Conservation (phyloP, 306 rosid species). For the Casuarina cunninghamiana region DNA sequence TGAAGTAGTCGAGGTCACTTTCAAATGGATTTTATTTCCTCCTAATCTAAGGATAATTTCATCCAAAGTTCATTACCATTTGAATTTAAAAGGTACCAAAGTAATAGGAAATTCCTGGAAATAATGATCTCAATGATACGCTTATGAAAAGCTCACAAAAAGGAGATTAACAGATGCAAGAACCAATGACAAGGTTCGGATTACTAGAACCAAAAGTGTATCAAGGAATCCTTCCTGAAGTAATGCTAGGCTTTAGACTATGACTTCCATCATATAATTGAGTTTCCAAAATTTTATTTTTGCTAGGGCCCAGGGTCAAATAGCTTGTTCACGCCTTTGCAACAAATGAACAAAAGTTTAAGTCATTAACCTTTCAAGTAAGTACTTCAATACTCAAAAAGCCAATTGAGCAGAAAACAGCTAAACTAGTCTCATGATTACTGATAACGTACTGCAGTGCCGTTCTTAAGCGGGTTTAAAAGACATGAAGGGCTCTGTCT, state of each 20-base stretch:
- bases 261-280: neutral
- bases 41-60: neutral
- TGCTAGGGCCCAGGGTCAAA: neutral
- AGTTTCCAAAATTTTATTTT: neutral
- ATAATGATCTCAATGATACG: neutral
- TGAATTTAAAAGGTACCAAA: neutral
- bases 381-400: neutral
- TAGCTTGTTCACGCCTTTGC: neutral
- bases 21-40: neutral
- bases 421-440: neutral
- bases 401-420: neutral
- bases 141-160: neutral
- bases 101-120: neutral
- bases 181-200: neutral
- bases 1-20: neutral
- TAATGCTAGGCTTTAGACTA: neutral
- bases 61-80: neutral
- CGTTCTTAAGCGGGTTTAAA: neutral
- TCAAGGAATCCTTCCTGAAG: neutral
- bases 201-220: neutral
- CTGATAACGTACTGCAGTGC: neutral
- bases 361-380: neutral
- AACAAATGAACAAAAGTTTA: neutral
- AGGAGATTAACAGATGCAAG: neutral
- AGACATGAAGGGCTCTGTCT: neutral